phyloP scores from a whole-genome alignment of 371 early-diverging fungal genomes.

The Umbelopsis sp. region DNA sequence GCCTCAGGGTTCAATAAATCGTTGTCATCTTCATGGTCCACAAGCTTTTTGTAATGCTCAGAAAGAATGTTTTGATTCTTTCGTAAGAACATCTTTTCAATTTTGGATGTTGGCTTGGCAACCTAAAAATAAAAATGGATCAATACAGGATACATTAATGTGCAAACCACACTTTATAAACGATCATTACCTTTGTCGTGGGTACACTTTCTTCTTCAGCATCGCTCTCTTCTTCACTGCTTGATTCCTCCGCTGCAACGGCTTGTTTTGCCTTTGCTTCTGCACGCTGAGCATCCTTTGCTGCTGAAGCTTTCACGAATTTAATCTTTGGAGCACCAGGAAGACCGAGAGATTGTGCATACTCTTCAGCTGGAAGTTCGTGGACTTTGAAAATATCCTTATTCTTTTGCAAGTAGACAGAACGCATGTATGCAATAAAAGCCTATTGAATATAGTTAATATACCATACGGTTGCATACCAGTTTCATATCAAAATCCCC shows the following conservation, averaged over 20 bases:
- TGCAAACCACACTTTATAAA: not conserved
- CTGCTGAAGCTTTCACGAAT: conserved; percentile 66
- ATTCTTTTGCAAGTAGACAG: conserved; percentile 86
- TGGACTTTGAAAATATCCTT: conserved; percentile 88
- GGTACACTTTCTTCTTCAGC: conserved; percentile 29
- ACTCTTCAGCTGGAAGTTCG: conserved; percentile 84
- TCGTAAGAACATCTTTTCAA: conserved; percentile 90
- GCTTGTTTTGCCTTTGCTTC: conserved; percentile 35
- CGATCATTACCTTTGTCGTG: conserved; percentile 11
- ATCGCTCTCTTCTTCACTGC: conserved; percentile 45
- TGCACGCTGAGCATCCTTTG: conserved; percentile 30
- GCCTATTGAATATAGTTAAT: conserved; percentile 49
- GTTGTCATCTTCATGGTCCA: conserved; percentile 65
- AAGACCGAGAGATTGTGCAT: conserved; percentile 88
- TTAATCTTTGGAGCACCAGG: conserved; percentile 95
- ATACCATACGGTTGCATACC: not conserved
- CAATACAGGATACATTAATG: not conserved
- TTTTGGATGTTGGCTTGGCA: conserved; percentile 68
- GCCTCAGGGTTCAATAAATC: conserved; percentile 36
- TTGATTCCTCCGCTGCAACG: conserved; percentile 40
- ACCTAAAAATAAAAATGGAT: not conserved
- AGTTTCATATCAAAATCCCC: not conserved
- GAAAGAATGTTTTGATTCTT: conserved; percentile 92
- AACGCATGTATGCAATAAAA: conserved; percentile 93
- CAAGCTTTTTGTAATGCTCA: conserved; percentile 85